phyloP scores from a whole-genome alignment of 2,329 filamentous ascomycete species.

The Neopestalotiopsis clavispora region DNA sequence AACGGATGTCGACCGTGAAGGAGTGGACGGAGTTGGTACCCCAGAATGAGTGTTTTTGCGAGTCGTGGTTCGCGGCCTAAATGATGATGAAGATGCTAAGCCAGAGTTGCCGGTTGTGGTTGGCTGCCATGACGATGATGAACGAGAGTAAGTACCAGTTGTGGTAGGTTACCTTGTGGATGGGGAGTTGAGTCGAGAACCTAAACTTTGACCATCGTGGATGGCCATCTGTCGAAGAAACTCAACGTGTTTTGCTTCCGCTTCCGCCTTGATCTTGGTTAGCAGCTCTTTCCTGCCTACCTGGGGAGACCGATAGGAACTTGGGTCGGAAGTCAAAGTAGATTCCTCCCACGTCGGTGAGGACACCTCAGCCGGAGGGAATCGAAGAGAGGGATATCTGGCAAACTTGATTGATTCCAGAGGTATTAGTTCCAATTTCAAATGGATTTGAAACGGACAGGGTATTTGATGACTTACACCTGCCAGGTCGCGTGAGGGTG shows the following conservation, averaged over 20 bases:
- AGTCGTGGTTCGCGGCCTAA: not conserved
- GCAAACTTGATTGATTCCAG: not conserved
- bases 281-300: not conserved
- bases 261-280: not conserved
- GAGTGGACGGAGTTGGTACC: not conserved
- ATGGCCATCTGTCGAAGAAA: not conserved
- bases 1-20: not conserved
- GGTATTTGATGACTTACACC: not conserved
- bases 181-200: not conserved
- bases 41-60: not conserved
- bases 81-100: not conserved
- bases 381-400: not conserved
- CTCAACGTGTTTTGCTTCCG: not conserved
- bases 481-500: not conserved
- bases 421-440: not conserved
- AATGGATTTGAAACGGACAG: no score
- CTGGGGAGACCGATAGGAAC: not conserved
- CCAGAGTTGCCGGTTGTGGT: not conserved
- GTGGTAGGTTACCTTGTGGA: not conserved
- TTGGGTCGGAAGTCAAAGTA: not conserved
- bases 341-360: not conserved
- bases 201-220: not conserved
- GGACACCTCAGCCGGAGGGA: not conserved
- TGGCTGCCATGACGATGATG: not conserved
- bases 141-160: not conserved